Base-by-base conservation (phyloP, 129 eudicot species). In the Scalesia atractyloides region DNA sequence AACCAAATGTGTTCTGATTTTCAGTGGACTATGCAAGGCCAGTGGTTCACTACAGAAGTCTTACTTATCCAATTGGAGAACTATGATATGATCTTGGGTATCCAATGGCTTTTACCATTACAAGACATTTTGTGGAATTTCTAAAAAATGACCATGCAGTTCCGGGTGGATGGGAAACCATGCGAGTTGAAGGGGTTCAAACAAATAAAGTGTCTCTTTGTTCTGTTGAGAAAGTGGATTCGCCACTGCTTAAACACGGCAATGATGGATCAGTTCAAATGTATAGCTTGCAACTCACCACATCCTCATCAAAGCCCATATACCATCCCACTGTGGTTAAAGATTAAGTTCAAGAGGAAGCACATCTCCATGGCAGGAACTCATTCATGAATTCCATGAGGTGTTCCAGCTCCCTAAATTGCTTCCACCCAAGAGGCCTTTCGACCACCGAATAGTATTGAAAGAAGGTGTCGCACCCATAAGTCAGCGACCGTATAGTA, bases 31-130 rank as follows among this genome's bases (percentile, higher is more conserved):
- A 44, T 44, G 49, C 49, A 44, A 44, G 41, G 5, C 5, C 5
- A 36, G 41, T 36, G 5, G 17, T 75, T 64, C 19, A 17, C 9
- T 0, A 39, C 53, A 4, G 56, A 64, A 0, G 7, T 75, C 10
- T 33, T 43, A 10, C 18, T 75, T 2, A 1, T 75, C 0, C 65
- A 71, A 14, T 19, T 65, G 0, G 73, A 72, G 0, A 52, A 61
- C 0, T 49, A 53, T 52, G 79, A 65, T 18, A 18, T 44, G 24
- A 39, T 73, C 1, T 47, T 73, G 36, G 60, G 77, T 5, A 37
- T 73, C 0, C 43, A 73, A 4, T 62, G 70, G 78, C 61, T 73
- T 49, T 12, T 11, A 49, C 54, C 54, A 3, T 49, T 49, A 11
- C 54, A 49, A 49, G 54, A 49, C 16, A 5, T 49, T 49, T 49